Percentiles rank a stretch among this genome's conserved stretches.
phyloP scores from a whole-genome alignment of 108 stramenopile genomes.

The Cyclostephanos invisitatus region DNA sequence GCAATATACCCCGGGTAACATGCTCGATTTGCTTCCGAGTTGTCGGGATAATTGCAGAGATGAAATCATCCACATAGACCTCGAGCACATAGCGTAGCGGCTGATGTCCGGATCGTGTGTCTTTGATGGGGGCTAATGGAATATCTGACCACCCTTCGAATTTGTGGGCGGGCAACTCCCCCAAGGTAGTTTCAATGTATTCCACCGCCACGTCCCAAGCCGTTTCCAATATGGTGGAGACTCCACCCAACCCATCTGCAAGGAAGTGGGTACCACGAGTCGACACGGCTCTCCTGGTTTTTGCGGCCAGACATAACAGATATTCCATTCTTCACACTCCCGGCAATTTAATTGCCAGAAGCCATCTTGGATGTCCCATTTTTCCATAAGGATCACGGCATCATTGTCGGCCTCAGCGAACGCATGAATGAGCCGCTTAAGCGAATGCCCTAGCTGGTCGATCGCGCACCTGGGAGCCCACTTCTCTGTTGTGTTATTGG shows the following conservation, averaged over 20 bases:
- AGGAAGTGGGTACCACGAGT: constrained; percentile 8
- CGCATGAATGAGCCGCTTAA: neutral
- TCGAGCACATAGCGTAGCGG: no score
- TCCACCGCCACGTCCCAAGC: neutral
- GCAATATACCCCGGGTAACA: neutral
- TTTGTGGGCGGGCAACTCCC: neutral
- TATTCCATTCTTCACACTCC: constrained; percentile 6
- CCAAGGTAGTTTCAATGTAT: no score
- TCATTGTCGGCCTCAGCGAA: neutral
- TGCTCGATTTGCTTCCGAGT: neutral
- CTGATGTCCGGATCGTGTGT: no score
- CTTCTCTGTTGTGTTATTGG: neutral
- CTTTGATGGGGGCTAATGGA: no score
- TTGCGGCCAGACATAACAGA: no score
- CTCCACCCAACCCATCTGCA: no score
- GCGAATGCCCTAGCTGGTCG: neutral
- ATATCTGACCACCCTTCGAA: no score
- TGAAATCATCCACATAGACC: neutral
- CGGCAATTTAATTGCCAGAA: constrained; percentile 2
- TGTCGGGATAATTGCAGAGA: neutral
- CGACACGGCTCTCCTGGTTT: neutral
- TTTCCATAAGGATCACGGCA: neutral
- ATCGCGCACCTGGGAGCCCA: neutral
- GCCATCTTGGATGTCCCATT: no score
- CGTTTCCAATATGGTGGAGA: neutral